Evolutionary conservation across 495 filamentous ascomycete species (phyloP).

Genomic region (Xeromyces bisporus): DNA sequence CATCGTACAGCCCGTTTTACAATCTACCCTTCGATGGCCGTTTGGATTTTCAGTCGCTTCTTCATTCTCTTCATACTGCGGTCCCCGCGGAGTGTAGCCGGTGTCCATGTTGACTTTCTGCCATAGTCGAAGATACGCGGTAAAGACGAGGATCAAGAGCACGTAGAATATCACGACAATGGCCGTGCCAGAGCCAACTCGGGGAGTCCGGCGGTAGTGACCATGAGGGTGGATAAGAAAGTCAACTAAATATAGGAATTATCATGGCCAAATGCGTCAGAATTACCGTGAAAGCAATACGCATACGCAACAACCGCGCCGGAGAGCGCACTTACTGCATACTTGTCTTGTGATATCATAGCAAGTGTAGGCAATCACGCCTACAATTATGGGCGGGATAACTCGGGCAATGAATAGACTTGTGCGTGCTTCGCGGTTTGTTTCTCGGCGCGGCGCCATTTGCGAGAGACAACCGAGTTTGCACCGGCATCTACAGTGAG

Average conservation of each 20-base stretch:
- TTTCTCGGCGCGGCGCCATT: slow-evolving; percentile 21
- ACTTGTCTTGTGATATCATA: slow-evolving; percentile 43
- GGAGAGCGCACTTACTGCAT: slow-evolving; percentile 28
- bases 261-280: slow-evolving; percentile 1
- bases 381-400: slow-evolving; percentile 42
- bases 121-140: slow-evolving; percentile 51
- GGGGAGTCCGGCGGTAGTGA: slow-evolving; percentile 21
- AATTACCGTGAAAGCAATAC: slow-evolving; percentile 1
- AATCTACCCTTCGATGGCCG: slow-evolving; percentile 2
- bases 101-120: slow-evolving; percentile 47
- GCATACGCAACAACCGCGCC: slow-evolving; percentile 1
- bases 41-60: slow-evolving; percentile 5
- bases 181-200: slow-evolving; percentile 41
- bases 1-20: not conserved
- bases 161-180: slow-evolving; percentile 56
- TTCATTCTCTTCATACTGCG: slow-evolving; percentile 9
- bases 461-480: too few species aligned
- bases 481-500: too few species aligned
- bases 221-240: slow-evolving; percentile 40
- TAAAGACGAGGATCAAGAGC: slow-evolving; percentile 46
- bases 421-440: slow-evolving; percentile 27
- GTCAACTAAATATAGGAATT: slow-evolving; percentile 29
- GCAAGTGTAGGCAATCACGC: slow-evolving; percentile 41
- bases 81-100: slow-evolving; percentile 48
- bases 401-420: slow-evolving; percentile 37